phyloP scores from a whole-genome alignment of 2,329 filamentous ascomycete genomes.

The Aureobasidium sp. region DNA sequence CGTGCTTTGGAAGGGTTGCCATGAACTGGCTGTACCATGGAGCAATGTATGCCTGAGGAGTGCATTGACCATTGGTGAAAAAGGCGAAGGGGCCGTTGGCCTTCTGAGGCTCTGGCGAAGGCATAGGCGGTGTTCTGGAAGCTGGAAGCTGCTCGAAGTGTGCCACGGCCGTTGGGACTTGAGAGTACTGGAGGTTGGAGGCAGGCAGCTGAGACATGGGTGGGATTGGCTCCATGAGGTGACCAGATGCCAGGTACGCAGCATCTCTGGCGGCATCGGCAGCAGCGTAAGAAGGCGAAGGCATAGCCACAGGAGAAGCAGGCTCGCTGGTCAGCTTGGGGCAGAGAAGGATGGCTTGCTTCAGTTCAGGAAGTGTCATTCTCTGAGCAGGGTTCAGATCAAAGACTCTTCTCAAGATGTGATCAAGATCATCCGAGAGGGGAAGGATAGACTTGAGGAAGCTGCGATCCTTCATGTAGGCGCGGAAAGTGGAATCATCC shows the following conservation, averaged over 20 bases:
- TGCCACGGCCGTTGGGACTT: neutral
- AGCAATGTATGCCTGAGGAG: conserved; percentile 14
- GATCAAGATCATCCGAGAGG: conserved; percentile 79
- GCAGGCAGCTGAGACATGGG: conserved; percentile 14
- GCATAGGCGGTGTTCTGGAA: conserved; percentile 5
- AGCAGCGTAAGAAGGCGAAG: conserved; percentile 15
- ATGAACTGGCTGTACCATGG: conserved; percentile 16
- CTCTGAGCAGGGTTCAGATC: conserved; percentile 74
- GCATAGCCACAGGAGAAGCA: conserved; percentile 28
- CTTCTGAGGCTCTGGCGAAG: conserved; percentile 3
- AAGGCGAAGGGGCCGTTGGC: conserved; percentile 5
- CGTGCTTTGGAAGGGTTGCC: conserved; percentile 14
- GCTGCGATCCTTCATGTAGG: conserved; percentile 73
- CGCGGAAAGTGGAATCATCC: conserved; percentile 91
- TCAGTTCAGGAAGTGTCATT: conserved; percentile 73
- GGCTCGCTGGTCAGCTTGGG: conserved; percentile 54
- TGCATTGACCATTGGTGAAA: conserved; percentile 9
- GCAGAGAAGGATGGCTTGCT: conserved; percentile 67
- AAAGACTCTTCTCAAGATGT: conserved; percentile 81
- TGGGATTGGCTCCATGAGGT: conserved; percentile 6
- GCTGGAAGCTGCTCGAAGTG: conserved; percentile 6
- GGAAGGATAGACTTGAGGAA: conserved; percentile 92
- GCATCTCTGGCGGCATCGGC: conserved; percentile 12
- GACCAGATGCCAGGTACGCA: conserved; percentile 7
- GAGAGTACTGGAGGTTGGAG: neutral